Conservation (phyloP, 176 grass and related monocot genomes). For the Saccharum spontaneum region DNA sequence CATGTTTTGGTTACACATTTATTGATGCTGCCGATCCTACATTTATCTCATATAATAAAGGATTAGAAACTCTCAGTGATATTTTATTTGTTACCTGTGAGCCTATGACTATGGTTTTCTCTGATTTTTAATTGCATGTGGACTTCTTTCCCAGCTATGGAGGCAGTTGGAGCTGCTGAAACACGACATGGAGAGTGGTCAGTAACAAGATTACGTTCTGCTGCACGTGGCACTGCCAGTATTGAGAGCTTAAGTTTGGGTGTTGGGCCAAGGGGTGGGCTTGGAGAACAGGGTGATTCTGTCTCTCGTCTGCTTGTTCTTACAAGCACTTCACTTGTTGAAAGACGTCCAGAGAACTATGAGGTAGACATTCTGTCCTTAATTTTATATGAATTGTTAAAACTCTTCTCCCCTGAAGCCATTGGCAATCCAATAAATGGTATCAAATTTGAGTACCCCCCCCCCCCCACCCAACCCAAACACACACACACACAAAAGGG, state of each 20-base stretch:
- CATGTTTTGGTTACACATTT: slow-evolving; percentile 9
- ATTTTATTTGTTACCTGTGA: slow-evolving; percentile 27
- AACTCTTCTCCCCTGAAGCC: slow-evolving; percentile 10
- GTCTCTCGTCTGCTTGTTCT: slow-evolving; percentile 95
- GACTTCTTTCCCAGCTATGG: slow-evolving; percentile 65
- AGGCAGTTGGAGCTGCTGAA: slow-evolving; percentile 97
- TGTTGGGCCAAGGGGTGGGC: slow-evolving; percentile 92
- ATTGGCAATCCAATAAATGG: slow-evolving; percentile 9
- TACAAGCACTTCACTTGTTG: slow-evolving; percentile 80
- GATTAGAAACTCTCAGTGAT: neutral
- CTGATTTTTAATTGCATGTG: slow-evolving; percentile 44
- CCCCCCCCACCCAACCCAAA: neutral
- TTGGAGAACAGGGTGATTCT: slow-evolving; percentile 95
- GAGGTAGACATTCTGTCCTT: slow-evolving; percentile 54
- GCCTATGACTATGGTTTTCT: slow-evolving; percentile 26
- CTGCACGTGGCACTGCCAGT: slow-evolving; percentile 83
- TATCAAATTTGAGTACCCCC: neutral
- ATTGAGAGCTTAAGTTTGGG: slow-evolving; percentile 83
- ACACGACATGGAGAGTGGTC: slow-evolving; percentile 95
- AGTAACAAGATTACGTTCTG: slow-evolving; percentile 87
- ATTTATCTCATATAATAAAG: neutral
- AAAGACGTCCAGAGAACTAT: slow-evolving; percentile 95
- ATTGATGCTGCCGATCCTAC: neutral
- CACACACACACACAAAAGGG: neutral
- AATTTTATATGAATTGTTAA: slow-evolving; percentile 2